Base-by-base conservation (phyloP, 2,329 filamentous ascomycete species). In the Xylaria polymorpha region DNA sequence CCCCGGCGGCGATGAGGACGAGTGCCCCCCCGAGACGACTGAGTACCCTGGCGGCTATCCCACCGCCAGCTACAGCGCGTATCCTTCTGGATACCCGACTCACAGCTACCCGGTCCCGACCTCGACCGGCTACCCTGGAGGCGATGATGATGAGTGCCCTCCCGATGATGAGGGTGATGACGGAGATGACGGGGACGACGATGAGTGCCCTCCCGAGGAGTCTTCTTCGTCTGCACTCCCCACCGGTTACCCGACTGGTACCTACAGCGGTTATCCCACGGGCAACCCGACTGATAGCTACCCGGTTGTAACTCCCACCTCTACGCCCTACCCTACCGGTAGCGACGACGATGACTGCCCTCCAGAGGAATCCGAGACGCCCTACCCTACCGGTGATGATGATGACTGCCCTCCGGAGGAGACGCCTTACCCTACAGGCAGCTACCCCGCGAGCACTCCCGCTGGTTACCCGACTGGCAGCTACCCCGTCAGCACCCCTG, bases 131-230 rank as follows among this genome's bases (percentile, higher is more conserved):
- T 69, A 70, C n/a, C 64, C 68, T n/a, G 70, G 65, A 14, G 59
- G 41, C 46, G 71, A 68, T 41, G 71, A 68, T 15, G 70, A 70
- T 46, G 64, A 71, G 22, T 69, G 63, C 44, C 62, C 66, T 25
- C 50, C 61, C 18, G 61, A 61, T 59, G 61, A 57, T 35, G 55
- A 55, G 2, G 60, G 58, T 7, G 55, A 59, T 15, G 61, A 56
- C 7, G 69, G 61, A n/a, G 58, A 48, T n/a, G n/a, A 39, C 3
- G 51, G 57, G 25, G 64, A 61, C 37, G 69, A 64, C 8, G 66
- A 68, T 39, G 69, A 71, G 22, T 69, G 63, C 51, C 62, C 67
- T 12, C 51, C 61, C n/a, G 61, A 61, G 59, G 61, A 57, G 29
- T 35, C 35, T 10, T 25, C 46, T 18, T 29, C 25, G 25, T 57